A percentile compares a stretch with the other conserved stretches of the same genome.
These are phyloP conservation scores for Usnea hakonensis DNA, from an alignment of 495 filamentous ascomycete species.

Conservation along the genomic window DNA sequence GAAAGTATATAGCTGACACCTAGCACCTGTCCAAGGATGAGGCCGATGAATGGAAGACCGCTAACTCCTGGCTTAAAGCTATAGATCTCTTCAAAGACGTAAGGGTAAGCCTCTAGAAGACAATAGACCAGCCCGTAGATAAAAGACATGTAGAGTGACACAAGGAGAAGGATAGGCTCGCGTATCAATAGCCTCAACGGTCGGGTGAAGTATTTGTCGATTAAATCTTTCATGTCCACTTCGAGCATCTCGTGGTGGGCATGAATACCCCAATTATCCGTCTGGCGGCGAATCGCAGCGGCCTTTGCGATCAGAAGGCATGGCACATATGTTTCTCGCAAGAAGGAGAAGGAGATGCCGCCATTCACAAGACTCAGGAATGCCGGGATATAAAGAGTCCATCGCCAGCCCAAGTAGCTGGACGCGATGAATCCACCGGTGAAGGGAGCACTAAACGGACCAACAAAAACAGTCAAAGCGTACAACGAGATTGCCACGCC, in stretches of 20 bases:
- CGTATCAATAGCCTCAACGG: slow-evolving; percentile 52
- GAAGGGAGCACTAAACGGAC: slow-evolving; percentile 42
- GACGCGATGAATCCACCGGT: slow-evolving; percentile 38
- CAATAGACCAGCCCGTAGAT: slow-evolving; percentile 59
- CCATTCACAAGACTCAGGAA: slow-evolving; percentile 36
- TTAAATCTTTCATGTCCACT: slow-evolving; percentile 39
- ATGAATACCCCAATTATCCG: slow-evolving; percentile 53
- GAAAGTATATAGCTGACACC: slow-evolving; percentile 39
- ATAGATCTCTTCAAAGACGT: slow-evolving; percentile 48
- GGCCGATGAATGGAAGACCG: slow-evolving; percentile 52
- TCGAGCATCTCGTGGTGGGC: slow-evolving; percentile 49
- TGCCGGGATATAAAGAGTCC: slow-evolving; percentile 39
- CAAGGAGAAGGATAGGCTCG: slow-evolving; percentile 53
- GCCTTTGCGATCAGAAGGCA: slow-evolving; percentile 50
- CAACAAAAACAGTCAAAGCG: slow-evolving; percentile 41
- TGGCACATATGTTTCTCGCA: slow-evolving; percentile 54
- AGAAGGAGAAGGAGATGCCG: slow-evolving; percentile 42
- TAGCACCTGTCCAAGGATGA: slow-evolving; percentile 48
- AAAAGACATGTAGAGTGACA: slow-evolving; percentile 34
- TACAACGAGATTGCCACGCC: slow-evolving; percentile 45
- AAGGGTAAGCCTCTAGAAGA: slow-evolving; percentile 53
- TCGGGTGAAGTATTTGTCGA: slow-evolving; percentile 47
- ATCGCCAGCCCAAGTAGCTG: slow-evolving; percentile 40
- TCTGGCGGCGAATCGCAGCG: slow-evolving; percentile 47
- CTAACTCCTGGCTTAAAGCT: slow-evolving; percentile 33